Base-by-base conservation (phyloP, 2,329 filamentous ascomycete species). In the Pseudogymnoascus sp. region DNA sequence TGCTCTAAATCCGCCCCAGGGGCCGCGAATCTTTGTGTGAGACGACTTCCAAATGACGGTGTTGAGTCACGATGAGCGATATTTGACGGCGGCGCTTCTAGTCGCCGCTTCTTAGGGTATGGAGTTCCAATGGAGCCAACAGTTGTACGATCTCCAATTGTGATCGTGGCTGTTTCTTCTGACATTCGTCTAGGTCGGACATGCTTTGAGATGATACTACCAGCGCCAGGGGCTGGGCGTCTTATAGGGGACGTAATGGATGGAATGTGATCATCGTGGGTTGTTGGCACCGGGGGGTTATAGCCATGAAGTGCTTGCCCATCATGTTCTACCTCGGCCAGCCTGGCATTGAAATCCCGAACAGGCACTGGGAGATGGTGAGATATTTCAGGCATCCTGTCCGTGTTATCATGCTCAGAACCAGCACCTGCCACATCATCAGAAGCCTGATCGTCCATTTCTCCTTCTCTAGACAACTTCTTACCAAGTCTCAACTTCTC, bases 101-200 rank as follows among this genome's bases (percentile, higher is more conserved):
- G 55, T 30, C 63, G 62, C 55, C 63, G 55, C 58, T 66, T 63
- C 41, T 70, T 71, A 1, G 64, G 63, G 35, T 52, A 59, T 26
- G 66, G 65, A 2, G 64, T 67, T 9, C 69, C 69, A 59, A 71
- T 68, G 15, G 66, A 65, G 34, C 69, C 70, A 5, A 65, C 71
- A 12, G 68, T 61, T 2, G 68, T 71, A 23, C 69, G 65, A 28
- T 70, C 65, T 15, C 68, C 70, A 58, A 71, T 71, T 3, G 67
- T 71, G 37, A 71, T 71, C 12, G 68, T 71, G 13, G 70, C 69
- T n/a, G 65, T 65, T 59, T 69, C 66, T 37, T 63, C 35, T 58
- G 62, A 61, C n/a, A 60, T 55, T 58, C 65, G 61, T 45, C 65
- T 60, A 33, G 60, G 39, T 60, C 62, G 65, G 21, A 66, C 21